phyloP scores from a whole-genome alignment of 495 filamentous ascomycete genomes.

The Daldinia loculata region DNA sequence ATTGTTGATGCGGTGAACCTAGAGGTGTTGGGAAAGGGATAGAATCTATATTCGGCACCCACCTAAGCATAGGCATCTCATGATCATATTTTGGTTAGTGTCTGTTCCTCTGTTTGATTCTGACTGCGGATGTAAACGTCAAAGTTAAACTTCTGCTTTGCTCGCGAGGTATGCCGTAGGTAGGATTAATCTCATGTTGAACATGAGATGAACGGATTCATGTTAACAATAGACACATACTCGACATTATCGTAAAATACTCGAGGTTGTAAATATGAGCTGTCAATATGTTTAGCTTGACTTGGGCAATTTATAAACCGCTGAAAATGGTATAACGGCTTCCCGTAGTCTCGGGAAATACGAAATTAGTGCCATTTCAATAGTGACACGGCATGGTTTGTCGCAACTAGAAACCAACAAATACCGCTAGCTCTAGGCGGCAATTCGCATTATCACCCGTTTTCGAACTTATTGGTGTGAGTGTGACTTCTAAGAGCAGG shows the following conservation, averaged over 20 bases:
- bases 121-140: neutral
- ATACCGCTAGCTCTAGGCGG: neutral
- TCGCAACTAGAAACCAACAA: conserved; percentile 1
- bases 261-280: conserved; percentile 8
- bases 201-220: conserved; percentile 6
- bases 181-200: neutral
- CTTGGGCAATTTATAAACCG: conserved; percentile 5
- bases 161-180: neutral
- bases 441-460: conserved; percentile 11
- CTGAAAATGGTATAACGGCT: conserved; percentile 7
- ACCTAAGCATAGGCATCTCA: neutral
- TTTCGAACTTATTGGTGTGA: conserved; percentile 1
- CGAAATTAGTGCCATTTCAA: conserved; percentile 26
- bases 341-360: conserved; percentile 10
- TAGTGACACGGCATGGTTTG: conserved; percentile 7
- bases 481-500: neutral
- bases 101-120: neutral
- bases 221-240: neutral
- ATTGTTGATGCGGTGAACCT: neutral
- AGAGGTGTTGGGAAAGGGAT: neutral
- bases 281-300: neutral
- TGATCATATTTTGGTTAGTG: neutral
- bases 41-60: neutral
- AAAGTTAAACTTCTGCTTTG: neutral
- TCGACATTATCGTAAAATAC: neutral